A percentile compares a stretch with the other conserved stretches of the same genome.
Evolutionary conservation across 495 filamentous ascomycete species (phyloP).

Genomic region (Neurospora sp.): DNA sequence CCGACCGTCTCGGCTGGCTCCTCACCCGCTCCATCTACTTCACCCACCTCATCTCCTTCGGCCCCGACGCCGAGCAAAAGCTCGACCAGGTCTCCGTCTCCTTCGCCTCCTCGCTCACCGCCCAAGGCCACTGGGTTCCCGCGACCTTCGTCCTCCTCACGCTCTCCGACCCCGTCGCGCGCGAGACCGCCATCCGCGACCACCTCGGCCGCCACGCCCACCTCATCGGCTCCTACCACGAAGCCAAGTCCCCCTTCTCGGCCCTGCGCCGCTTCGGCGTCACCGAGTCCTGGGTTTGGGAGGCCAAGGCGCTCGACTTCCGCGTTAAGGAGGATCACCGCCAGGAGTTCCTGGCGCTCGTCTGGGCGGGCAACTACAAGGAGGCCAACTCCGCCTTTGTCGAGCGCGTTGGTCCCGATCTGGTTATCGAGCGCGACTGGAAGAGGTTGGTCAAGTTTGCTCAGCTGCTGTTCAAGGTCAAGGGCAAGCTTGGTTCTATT

Average conservation of each 20-base stretch:
- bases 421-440: slow-evolving; percentile 71
- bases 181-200: slow-evolving; percentile 56
- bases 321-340: slow-evolving; percentile 51
- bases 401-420: slow-evolving; percentile 62
- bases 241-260: slow-evolving; percentile 7
- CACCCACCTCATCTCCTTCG: slow-evolving; percentile 31
- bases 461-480: slow-evolving; percentile 58
- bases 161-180: slow-evolving; percentile 51
- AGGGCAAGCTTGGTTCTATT: slow-evolving; percentile 20
- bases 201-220: slow-evolving; percentile 59
- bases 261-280: slow-evolving; percentile 48
- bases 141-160: slow-evolving; percentile 71
- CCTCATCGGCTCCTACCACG: slow-evolving; percentile 27
- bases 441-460: slow-evolving; percentile 37
- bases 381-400: slow-evolving; percentile 79
- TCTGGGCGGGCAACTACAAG: slow-evolving; percentile 62
- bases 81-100: slow-evolving; percentile 57
- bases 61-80: slow-evolving; percentile 36
- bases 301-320: slow-evolving; percentile 76
- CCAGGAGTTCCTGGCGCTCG: slow-evolving; percentile 62
- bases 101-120: slow-evolving; percentile 63
- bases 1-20: slow-evolving; percentile 77
- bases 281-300: slow-evolving; percentile 69
- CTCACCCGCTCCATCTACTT: slow-evolving; percentile 49
- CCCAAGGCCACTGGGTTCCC: slow-evolving; percentile 54